Conservation (phyloP, 1,284 basidiomycete species). For the Mycosarcoma maydis region DNA sequence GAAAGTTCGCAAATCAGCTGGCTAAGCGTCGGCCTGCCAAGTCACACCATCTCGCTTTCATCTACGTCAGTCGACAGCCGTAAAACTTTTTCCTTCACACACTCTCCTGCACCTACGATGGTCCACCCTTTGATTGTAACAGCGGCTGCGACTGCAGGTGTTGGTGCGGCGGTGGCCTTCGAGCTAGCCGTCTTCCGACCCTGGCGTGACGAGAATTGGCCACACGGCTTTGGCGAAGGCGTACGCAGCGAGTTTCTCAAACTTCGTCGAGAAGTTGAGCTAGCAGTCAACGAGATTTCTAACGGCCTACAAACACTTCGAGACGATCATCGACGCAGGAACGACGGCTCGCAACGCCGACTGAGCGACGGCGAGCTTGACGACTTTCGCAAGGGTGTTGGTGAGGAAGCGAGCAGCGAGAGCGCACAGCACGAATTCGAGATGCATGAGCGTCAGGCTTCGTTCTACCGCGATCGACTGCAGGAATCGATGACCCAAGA, state of each 20-base stretch:
- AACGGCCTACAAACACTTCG: slow-evolving; percentile 17
- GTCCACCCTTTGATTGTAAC: slow-evolving; percentile 53
- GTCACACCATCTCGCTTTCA: background rate
- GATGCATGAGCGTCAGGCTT: slow-evolving; percentile 45
- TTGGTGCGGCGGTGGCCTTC: slow-evolving; percentile 52
- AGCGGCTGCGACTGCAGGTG: slow-evolving; percentile 45
- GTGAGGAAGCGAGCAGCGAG: slow-evolving; percentile 37
- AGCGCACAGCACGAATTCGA: slow-evolving; percentile 48
- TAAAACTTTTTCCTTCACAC: too few relatives aligned
- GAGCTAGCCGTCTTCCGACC: slow-evolving; percentile 54
- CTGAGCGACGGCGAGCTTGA: slow-evolving; percentile 42
- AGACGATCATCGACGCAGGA: slow-evolving; percentile 10
- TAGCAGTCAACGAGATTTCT: slow-evolving; percentile 38
- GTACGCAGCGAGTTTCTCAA: slow-evolving; percentile 38
- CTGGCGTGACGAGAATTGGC: slow-evolving; percentile 56
- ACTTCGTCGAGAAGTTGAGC: slow-evolving; percentile 35
- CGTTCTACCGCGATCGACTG: slow-evolving; percentile 29
- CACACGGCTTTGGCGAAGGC: slow-evolving; percentile 46
- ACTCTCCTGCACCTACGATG: slow-evolving; percentile 17
- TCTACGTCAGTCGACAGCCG: too few relatives aligned
- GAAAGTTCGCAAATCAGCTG: too few relatives aligned
- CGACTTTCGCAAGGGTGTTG: slow-evolving; percentile 35
- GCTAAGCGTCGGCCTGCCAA: too few relatives aligned
- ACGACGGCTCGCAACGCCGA: slow-evolving; percentile 1
- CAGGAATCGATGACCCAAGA: slow-evolving; percentile 26